These are phyloP conservation scores for Cyclotella sp. DNA, from an alignment of 108 stramenopile species.

Conservation along the genomic window DNA sequence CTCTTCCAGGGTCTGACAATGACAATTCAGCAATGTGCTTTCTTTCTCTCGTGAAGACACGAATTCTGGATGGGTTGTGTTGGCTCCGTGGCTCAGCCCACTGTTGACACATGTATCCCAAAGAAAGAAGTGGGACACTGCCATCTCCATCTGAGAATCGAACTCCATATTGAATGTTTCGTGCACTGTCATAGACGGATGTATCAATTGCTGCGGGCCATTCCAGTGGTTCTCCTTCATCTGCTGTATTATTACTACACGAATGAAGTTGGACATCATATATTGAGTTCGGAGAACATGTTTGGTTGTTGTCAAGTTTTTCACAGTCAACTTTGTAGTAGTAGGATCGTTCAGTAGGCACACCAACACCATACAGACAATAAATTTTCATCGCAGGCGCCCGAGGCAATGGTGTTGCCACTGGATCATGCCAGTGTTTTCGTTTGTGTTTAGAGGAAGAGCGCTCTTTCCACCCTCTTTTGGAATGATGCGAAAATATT, in stretches of 20 bases:
- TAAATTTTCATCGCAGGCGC: slow-evolving; percentile 88
- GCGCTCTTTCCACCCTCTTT: slow-evolving; percentile 43
- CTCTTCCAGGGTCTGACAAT: slow-evolving; percentile 77
- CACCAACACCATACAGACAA: slow-evolving; percentile 87
- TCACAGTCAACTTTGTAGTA: slow-evolving; percentile 71
- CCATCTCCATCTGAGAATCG: slow-evolving; percentile 82
- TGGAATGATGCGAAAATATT: slow-evolving; percentile 45
- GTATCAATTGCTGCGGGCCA: slow-evolving; percentile 75
- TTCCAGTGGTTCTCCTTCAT: slow-evolving; percentile 38
- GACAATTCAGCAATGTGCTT: slow-evolving; percentile 55
- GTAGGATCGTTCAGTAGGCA: slow-evolving; percentile 83
- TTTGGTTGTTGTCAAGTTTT: slow-evolving; percentile 20
- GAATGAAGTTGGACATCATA: background rate
- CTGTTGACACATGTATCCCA: slow-evolving; percentile 88
- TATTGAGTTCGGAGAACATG: slow-evolving; percentile 3
- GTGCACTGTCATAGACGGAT: slow-evolving; percentile 51
- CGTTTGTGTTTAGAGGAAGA: slow-evolving; percentile 25
- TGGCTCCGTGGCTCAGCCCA: slow-evolving; percentile 61
- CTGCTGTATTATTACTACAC: background rate
- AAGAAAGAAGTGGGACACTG: slow-evolving; percentile 79
- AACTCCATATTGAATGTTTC: slow-evolving; percentile 67
- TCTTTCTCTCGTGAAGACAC: slow-evolving; percentile 80
- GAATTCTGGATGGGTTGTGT: slow-evolving; percentile 73
- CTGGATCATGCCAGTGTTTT: slow-evolving; percentile 78
- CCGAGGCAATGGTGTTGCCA: slow-evolving; percentile 73